Evolutionary conservation across 2,329 filamentous ascomycete genomes (phyloP), one percentile per base, ranked within the genome.

Genomic region (Magnaporthiopsis poae): DNA sequence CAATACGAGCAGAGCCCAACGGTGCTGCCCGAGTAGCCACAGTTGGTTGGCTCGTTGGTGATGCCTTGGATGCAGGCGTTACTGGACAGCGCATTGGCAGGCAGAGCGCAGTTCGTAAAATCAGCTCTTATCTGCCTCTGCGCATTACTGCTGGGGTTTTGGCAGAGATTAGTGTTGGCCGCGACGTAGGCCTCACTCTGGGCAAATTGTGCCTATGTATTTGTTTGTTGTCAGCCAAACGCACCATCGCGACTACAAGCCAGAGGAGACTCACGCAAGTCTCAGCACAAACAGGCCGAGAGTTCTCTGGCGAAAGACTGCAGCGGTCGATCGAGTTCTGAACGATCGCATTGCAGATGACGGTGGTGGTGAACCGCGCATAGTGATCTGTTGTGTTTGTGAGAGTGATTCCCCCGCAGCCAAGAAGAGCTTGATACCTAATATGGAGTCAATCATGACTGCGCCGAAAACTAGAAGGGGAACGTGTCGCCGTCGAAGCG

Each of bases 341-440:
- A 64, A 99, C 86, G 74, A 99, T 90, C 70, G 91, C 85, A 81
- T 96, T 98, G 83, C 95, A 99, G 70, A 99, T 84, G 69, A 96
- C 89, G 68, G 90, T 95, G 62, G 88, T 95, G 5, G 94, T 96
- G 78, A 94, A 99, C 72, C 95, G 89, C 63, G 95, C 94, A 78
- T 99, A 99, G 73, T 93, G 86, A 73, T 90, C 84, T 71, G 86
- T 89, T 4, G 92, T 89, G 75, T 96, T 90, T 66, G 86, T 86
- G 67, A 93, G 84, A 73, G 95, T 86, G 72, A 97, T 82, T 69
- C 85, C 84, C 63, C 85, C 82, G 76, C 95, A 99, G 66, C 94
- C 94, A 70, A 99, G 85, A 63, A 92, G 81, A 65, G 84, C 82
- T 75, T 90, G 84, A 78, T 94, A 99, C 81, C 94, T 98, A 73